phyloP scores from a whole-genome alignment of 1,284 basidiomycete species.

The Gymnopus androsaceus region DNA sequence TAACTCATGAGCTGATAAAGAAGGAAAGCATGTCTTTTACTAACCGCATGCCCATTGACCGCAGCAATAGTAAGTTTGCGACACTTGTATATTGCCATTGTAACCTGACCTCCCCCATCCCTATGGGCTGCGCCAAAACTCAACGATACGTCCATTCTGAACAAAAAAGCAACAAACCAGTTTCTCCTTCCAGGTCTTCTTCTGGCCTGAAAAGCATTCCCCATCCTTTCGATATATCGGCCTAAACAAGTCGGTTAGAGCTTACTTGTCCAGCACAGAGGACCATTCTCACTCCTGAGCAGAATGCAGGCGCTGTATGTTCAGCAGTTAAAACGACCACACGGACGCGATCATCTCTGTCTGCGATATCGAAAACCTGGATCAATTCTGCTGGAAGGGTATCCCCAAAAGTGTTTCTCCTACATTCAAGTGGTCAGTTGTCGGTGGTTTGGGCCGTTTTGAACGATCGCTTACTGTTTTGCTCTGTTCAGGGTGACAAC shows the following conservation, averaged over 20 bases:
- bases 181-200: slow-evolving; percentile 41
- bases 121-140: slow-evolving; percentile 40
- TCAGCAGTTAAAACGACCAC: slow-evolving; percentile 56
- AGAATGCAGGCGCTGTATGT: slow-evolving; percentile 51
- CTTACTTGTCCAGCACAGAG: background rate
- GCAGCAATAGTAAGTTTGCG: slow-evolving; percentile 60
- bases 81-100: slow-evolving; percentile 51
- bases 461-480: slow-evolving; percentile 39
- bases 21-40: slow-evolving; percentile 21
- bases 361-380: slow-evolving; percentile 45
- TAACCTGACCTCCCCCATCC: slow-evolving; percentile 48
- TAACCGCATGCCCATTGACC: slow-evolving; percentile 59
- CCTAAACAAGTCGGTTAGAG: slow-evolving; percentile 32
- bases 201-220: slow-evolving; percentile 36
- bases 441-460: background rate
- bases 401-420: slow-evolving; percentile 46
- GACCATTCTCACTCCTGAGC: slow-evolving; percentile 52
- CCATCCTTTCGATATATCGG: slow-evolving; percentile 50
- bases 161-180: slow-evolving; percentile 1
- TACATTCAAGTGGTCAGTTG: slow-evolving; percentile 21
- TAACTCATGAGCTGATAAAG: background rate
- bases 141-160: background rate
- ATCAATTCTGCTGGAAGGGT: slow-evolving; percentile 40
- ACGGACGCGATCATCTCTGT: slow-evolving; percentile 53
- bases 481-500: slow-evolving; percentile 46